phyloP scores from a whole-genome alignment of 106 monocot genomes.

The Xerophyta viscosa region DNA sequence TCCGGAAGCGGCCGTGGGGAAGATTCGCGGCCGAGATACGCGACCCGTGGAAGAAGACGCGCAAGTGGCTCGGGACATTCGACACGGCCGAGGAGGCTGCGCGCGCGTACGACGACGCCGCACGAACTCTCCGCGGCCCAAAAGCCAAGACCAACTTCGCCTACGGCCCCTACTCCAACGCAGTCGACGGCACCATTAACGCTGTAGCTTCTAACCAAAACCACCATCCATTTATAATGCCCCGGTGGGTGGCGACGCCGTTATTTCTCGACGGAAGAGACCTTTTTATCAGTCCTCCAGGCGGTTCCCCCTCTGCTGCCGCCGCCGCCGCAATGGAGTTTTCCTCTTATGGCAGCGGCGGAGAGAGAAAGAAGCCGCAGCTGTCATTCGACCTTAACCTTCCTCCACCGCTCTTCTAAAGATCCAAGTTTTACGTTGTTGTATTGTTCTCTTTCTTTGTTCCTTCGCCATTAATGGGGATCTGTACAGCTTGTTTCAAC shows the following conservation, averaged over 20 bases:
- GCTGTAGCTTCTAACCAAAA: too few species aligned
- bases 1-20: conserved; percentile 37
- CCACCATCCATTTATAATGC: neutral
- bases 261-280: neutral
- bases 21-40: conserved; percentile 38
- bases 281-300: conserved; percentile 2
- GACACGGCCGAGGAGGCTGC: conserved; percentile 40
- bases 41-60: conserved; percentile 41
- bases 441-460: neutral
- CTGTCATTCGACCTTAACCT: conserved; percentile 30
- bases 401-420: conserved; percentile 23
- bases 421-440: neutral
- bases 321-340: too few species aligned
- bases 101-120: conserved; percentile 32
- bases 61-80: conserved; percentile 39
- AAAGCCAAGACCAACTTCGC: conserved; percentile 44
- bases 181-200: too few species aligned
- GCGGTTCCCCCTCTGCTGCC: conserved; percentile 17
- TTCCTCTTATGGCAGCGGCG: neutral
- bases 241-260: conserved; percentile 8
- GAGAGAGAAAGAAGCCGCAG: conserved; percentile 13
- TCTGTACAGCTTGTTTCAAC: too few species aligned
- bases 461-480: too few species aligned
- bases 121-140: conserved; percentile 27
- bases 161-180: too few species aligned